Conservation (phyloP, 768 basidiomycete species). For the Leucocoprinus birnbaumii region DNA sequence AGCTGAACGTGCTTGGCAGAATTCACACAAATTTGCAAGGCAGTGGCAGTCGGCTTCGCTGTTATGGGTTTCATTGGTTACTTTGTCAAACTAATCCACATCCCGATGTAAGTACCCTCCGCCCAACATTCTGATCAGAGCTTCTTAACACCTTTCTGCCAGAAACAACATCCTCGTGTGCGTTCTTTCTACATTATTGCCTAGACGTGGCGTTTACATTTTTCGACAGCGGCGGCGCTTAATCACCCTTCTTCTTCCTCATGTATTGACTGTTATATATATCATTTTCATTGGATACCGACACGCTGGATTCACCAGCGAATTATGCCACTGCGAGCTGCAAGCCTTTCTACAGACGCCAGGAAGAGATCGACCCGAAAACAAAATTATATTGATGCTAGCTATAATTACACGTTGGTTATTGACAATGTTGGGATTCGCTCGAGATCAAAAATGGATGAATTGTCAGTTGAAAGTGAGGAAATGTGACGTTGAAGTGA, state of each 20-base stretch:
- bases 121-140: neutral
- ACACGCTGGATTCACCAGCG: neutral
- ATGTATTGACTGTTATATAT: conserved; percentile 19
- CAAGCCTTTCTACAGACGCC: too few species aligned
- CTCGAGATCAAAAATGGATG: neutral
- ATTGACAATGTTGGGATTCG: neutral
- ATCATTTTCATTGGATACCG: neutral
- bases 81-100: conserved; percentile 97
- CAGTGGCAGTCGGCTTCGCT: conserved; percentile 95
- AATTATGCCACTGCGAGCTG: too few species aligned
- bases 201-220: conserved; percentile 20
- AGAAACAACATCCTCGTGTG: conserved; percentile 99
- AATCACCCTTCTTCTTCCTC: conserved; percentile 26
- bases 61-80: conserved; percentile 99
- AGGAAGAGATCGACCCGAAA: too few species aligned
- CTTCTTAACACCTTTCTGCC: conserved; percentile 12
- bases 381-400: conserved; percentile 1
- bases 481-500: neutral
- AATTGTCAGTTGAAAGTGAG: neutral
- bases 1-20: conserved; percentile 48
- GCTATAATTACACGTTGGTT: conserved; percentile 7
- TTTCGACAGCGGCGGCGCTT: conserved; percentile 70
- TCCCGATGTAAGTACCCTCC: conserved; percentile 79
- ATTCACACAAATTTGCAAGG: conserved; percentile 91
- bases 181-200: conserved; percentile 31